Percentiles rank a stretch among this genome's conserved stretches.
These are phyloP conservation scores for Paramecium primaurelia DNA, from an alignment of 73 alveolate genomes.

Conservation along the genomic window DNA sequence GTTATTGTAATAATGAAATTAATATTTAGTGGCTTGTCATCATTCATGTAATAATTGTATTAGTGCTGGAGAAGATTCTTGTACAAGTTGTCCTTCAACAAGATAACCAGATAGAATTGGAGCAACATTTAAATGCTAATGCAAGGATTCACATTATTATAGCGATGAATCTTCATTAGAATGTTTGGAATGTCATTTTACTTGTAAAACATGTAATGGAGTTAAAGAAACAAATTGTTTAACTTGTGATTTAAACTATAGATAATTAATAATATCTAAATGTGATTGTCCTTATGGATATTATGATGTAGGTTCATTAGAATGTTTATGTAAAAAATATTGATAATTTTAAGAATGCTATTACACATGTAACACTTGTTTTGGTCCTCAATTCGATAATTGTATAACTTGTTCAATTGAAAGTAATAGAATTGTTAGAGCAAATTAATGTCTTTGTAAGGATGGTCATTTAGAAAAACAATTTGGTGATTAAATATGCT, in stretches of 20 bases:
- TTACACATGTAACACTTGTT: not conserved
- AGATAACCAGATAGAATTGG: not conserved
- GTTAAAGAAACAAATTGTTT: not conserved
- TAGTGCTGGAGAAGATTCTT: not conserved
- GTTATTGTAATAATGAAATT: not conserved
- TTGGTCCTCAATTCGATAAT: not conserved
- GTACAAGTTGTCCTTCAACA: not conserved
- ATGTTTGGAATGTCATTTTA: not conserved
- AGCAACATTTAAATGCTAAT: not conserved
- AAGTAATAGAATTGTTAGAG: not conserved
- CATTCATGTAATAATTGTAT: not conserved
- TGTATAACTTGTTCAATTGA: not conserved
- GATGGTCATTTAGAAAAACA: not conserved
- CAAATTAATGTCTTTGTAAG: not conserved
- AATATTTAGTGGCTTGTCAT: not conserved
- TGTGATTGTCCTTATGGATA: not conserved
- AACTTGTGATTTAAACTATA: not conserved
- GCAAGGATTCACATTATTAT: not conserved
- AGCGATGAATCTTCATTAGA: not conserved
- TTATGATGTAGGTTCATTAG: not conserved
- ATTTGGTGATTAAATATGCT: not conserved
- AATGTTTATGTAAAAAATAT: not conserved
- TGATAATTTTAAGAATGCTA: not conserved
- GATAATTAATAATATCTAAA: not conserved
- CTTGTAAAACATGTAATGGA: not conserved